Evolutionary conservation across 2,329 filamentous ascomycete species (phyloP).

Genomic region (Helotiales sp.): DNA sequence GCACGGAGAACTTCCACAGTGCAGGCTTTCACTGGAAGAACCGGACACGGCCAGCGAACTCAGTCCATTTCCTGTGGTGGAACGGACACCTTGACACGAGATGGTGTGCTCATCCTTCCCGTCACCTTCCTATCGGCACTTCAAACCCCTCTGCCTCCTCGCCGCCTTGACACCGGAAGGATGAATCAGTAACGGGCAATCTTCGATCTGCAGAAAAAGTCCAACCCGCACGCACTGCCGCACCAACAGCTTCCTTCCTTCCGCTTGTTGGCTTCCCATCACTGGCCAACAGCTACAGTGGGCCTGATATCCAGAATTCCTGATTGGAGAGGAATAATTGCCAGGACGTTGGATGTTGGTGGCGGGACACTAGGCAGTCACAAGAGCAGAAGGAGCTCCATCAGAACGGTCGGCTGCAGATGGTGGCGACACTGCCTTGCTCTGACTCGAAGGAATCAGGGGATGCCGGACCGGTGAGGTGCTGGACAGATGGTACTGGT

Average conservation of each 20-base stretch:
- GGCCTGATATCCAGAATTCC: not conserved
- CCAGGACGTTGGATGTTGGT: conserved; percentile 1
- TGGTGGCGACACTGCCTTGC: not conserved
- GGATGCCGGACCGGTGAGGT: not conserved
- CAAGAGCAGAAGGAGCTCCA: not conserved
- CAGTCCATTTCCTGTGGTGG: not conserved
- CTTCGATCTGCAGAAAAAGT: not conserved
- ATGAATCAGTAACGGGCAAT: not conserved
- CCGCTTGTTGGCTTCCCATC: not conserved
- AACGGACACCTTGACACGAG: not conserved
- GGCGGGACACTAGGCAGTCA: not conserved
- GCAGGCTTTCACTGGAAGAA: not conserved
- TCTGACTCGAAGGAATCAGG: conserved; percentile 4
- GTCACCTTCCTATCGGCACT: not conserved
- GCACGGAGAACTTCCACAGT: not conserved
- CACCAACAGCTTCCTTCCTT: not conserved
- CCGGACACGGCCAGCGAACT: not conserved
- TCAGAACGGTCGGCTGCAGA: not conserved
- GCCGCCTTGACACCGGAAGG: not conserved
- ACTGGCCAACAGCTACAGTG: not conserved
- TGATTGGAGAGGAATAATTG: not conserved
- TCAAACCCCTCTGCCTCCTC: not conserved
- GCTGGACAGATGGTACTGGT: not conserved
- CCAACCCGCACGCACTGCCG: not conserved
- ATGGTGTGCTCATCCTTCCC: not conserved